These are phyloP conservation scores for Beauveria sp. DNA, from an alignment of 2,329 filamentous ascomycete species.

Conservation along the genomic window DNA sequence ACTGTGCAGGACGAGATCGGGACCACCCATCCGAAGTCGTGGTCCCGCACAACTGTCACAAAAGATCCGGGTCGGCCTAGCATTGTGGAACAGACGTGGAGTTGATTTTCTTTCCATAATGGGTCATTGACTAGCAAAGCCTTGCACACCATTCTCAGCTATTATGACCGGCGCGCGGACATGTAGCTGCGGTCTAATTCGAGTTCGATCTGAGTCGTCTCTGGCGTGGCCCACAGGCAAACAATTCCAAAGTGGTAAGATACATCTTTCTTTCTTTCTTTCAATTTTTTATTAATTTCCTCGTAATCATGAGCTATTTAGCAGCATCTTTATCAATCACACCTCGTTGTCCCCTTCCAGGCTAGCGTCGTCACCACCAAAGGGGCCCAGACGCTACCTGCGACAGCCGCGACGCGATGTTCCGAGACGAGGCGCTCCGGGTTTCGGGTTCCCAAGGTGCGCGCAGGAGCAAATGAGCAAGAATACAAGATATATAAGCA, in stretches of 20 bases:
- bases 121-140: neutral
- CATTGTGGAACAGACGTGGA: conserved; percentile 7
- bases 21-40: neutral
- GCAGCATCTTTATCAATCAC: neutral
- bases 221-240: too few species aligned
- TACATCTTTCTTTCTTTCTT: neutral
- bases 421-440: neutral
- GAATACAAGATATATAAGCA: too few species aligned
- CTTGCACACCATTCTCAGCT: neutral
- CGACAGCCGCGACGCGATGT: neutral
- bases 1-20: too few species aligned
- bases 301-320: neutral
- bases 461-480: too few species aligned
- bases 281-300: neutral
- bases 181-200: too few species aligned
- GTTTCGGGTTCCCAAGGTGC: neutral
- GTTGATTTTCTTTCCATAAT: neutral
- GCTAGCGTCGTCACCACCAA: neutral
- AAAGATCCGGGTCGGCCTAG: neutral
- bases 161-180: too few species aligned
- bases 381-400: conserved; percentile 4
- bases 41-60: neutral
- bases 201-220: too few species aligned
- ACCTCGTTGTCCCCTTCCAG: neutral
- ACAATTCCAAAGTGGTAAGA: too few species aligned